Conservation (phyloP, 106 monocot genomes). For the Allium fistulosum region DNA sequence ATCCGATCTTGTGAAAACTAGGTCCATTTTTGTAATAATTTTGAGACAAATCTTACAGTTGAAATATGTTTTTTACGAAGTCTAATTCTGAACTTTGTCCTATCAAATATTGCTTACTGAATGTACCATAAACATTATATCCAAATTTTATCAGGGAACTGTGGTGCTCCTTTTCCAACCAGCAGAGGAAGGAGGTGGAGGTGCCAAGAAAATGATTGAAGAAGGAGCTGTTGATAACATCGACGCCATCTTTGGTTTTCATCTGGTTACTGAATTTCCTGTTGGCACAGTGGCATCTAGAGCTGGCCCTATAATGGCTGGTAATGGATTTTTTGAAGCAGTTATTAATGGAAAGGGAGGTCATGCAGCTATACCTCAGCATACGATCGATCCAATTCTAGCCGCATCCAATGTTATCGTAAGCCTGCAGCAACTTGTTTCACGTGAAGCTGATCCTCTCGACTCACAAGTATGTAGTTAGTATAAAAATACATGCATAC, state of each 20-base stretch:
- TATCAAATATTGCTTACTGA: too few species aligned
- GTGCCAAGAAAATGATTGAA: constrained; percentile 84
- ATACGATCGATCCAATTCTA: constrained; percentile 89
- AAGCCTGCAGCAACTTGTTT: constrained; percentile 92
- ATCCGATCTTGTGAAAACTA: too few species aligned
- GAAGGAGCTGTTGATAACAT: constrained; percentile 66
- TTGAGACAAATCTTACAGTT: too few species aligned
- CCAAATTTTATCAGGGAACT: constrained; percentile 47
- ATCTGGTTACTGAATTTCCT: constrained; percentile 28
- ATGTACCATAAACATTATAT: too few species aligned
- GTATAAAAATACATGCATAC: background rate
- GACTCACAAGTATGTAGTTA: constrained; percentile 69
- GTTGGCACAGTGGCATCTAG: constrained; percentile 61
- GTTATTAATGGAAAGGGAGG: constrained; percentile 96
- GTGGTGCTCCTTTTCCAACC: constrained; percentile 91
- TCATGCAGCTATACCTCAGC: constrained; percentile 92
- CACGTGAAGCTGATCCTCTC: constrained; percentile 95
- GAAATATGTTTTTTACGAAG: too few species aligned
- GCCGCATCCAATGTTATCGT: constrained; percentile 94
- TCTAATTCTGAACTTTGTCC: too few species aligned
- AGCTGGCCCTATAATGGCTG: constrained; percentile 85
- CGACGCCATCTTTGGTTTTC: constrained; percentile 88
- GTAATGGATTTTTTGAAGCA: constrained; percentile 88
- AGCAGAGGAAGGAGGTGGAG: constrained; percentile 93
- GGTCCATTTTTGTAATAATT: too few species aligned